Evolutionary conservation across 75 land plant species (phyloP).

Genomic region (Ceratopteris richardii): DNA sequence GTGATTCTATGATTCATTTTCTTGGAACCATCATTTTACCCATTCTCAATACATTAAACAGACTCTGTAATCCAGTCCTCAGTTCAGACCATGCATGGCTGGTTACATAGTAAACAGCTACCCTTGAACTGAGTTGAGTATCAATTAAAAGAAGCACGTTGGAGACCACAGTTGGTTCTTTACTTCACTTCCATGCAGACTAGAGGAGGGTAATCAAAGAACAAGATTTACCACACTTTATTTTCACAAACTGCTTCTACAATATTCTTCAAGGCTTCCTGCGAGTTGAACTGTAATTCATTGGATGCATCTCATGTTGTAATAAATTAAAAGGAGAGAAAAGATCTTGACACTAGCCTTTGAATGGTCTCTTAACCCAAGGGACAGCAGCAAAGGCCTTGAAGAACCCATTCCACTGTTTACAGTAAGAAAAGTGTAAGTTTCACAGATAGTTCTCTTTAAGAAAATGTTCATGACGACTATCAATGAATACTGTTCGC

Average conservation of each 20-base stretch:
- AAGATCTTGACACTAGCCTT: background rate
- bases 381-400: constrained; percentile 4
- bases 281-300: background rate
- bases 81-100: too few species aligned
- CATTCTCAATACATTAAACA: too few species aligned
- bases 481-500: too few species aligned
- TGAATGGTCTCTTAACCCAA: constrained; percentile 8
- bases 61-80: too few species aligned
- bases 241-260: background rate
- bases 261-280: constrained; percentile 6
- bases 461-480: too few species aligned
- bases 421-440: background rate
- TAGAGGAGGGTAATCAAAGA: background rate
- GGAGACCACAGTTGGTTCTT: too few species aligned
- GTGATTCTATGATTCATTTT: too few species aligned
- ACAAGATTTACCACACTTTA: constrained; percentile 1
- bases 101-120: too few species aligned
- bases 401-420: constrained; percentile 4
- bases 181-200: background rate
- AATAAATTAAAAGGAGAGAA: too few species aligned
- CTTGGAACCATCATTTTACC: too few species aligned
- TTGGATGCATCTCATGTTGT: background rate
- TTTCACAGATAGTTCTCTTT: background rate
- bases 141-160: too few species aligned
- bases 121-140: too few species aligned